Percentiles rank a stretch among this genome's conserved stretches.
These are phyloP conservation scores for Cerioporus squamosus DNA, from an alignment of 1,284 basidiomycete genomes.

Conservation along the genomic window DNA sequence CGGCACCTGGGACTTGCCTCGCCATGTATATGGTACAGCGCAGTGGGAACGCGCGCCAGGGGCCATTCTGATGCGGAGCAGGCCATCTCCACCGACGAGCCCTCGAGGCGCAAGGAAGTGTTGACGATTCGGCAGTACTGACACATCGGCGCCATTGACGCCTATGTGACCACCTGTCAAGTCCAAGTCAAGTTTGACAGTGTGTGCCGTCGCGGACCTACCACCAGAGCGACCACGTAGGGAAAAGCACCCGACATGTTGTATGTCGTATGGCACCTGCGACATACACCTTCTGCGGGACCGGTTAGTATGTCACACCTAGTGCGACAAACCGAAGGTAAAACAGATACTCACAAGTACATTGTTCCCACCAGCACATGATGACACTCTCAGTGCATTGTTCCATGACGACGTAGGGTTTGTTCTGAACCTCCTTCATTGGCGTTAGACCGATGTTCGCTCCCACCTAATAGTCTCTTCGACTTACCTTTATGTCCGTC, in stretches of 20 bases:
- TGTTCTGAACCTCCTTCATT: no score
- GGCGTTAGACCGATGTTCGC: no score
- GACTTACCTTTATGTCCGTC: no score
- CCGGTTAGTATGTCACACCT: no score
- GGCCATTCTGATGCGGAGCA: neutral
- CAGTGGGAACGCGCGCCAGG: constrained; percentile 1
- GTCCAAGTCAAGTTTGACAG: neutral
- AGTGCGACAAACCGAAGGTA: no score
- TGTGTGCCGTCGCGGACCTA: neutral
- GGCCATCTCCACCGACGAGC: constrained; percentile 11
- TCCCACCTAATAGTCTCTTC: no score
- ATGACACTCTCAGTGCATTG: no score
- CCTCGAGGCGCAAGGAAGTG: neutral
- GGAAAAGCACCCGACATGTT: neutral
- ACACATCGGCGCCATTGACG: neutral
- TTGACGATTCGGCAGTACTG: neutral
- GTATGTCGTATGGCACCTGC: neutral
- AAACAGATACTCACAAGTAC: no score
- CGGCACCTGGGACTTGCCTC: neutral
- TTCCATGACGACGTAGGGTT: no score
- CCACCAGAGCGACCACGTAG: neutral
- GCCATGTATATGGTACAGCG: constrained; percentile 6
- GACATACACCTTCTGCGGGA: no score
- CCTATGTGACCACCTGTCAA: neutral
- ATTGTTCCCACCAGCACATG: no score